A percentile compares a stretch with the other conserved stretches of the same genome.
phyloP scores from a whole-genome alignment of 1,284 basidiomycete genomes.

The Ustilago tritici region DNA sequence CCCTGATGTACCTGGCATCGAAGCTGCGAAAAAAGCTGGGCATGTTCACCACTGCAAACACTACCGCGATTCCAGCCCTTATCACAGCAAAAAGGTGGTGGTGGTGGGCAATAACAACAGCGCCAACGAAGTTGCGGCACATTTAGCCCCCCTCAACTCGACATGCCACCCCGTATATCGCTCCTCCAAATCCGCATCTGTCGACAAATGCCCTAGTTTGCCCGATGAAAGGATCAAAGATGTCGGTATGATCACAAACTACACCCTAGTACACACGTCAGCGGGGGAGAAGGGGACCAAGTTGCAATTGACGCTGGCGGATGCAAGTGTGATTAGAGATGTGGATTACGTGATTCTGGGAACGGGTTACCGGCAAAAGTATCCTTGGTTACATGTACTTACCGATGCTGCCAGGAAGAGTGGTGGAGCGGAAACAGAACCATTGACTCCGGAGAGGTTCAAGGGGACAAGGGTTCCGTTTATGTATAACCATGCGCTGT shows the following conservation, averaged over 20 bases:
- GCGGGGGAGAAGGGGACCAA: conserved; percentile 9
- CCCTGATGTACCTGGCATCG: conserved; percentile 44
- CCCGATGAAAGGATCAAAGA: conserved; percentile 58
- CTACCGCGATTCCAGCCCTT: conserved; percentile 53
- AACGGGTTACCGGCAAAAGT: conserved; percentile 52
- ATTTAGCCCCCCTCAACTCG: conserved; percentile 52
- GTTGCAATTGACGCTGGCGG: conserved; percentile 45
- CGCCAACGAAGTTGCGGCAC: conserved; percentile 61
- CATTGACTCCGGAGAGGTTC: conserved; percentile 23
- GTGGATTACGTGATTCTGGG: conserved; percentile 57
- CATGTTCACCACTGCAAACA: conserved; percentile 63
- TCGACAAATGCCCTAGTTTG: conserved; percentile 48
- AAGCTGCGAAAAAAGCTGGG: conserved; percentile 25
- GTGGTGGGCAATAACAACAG: conserved; percentile 64
- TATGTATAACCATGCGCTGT: conserved; percentile 49
- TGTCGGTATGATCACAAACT: conserved; percentile 48
- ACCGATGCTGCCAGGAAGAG: conserved; percentile 20
- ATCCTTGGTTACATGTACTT: conserved; percentile 52
- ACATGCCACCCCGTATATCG: conserved; percentile 39
- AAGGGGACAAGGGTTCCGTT: conserved; percentile 32
- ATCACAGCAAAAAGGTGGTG: conserved; percentile 44
- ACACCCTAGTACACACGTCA: conserved; percentile 18
- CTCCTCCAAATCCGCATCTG: conserved; percentile 29
- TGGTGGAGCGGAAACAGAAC: conserved; percentile 5
- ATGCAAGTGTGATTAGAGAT: conserved; percentile 41